Evolutionary conservation across 306 rosid species (phyloP), one percentile per base, ranked within the genome.

Genomic region (Gastrolobium bilobum): DNA sequence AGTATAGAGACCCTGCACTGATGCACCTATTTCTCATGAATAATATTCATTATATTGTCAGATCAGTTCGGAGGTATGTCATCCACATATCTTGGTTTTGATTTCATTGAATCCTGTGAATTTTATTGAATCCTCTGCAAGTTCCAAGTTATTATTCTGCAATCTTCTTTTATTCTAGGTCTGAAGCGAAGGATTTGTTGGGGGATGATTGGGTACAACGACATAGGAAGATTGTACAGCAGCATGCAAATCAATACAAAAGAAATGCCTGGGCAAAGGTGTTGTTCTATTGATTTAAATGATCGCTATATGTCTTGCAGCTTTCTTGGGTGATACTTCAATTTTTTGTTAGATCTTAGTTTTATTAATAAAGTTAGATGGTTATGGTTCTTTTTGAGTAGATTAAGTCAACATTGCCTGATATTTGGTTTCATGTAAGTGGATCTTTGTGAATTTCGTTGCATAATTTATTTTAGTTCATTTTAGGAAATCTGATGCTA

Each of bases 171-270:
- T 47, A 70, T 70, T 83, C 84, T 52, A 92, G 97, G 83, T 92
- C 97, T 71, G 97, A 92, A 83, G 97, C 97, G 59, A 92, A 92
- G 85, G 97, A 92, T 86, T 84, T 90, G 87, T 88, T 92, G 67
- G 97, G 97, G 63, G 97, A 92, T 70, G 97, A 92, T 69, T 92
- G 97, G 97, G 94, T 92, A 82, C 97, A 92, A 64, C 80, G 91
- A 40, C 96, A 92, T 78, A 88, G 97, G 71, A 89, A 94, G 71
- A 84, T 84, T 75, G 97, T 92, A 79, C 97, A 92, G 82, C 97
- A 92, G 80, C 90, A 92, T 87, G 97, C 97, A 71, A 92, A 92
- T 82, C 93, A 87, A 68, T 92, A 90, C 89, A 92, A 92, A 79
- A 90, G 97, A 80, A 89, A 62, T 80, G 93, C 83, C 64, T 92